Percentiles rank a stretch among this genome's conserved stretches.
Evolutionary conservation across 805 yeast species (phyloP).

Genomic region (Yarrowia sp.): DNA sequence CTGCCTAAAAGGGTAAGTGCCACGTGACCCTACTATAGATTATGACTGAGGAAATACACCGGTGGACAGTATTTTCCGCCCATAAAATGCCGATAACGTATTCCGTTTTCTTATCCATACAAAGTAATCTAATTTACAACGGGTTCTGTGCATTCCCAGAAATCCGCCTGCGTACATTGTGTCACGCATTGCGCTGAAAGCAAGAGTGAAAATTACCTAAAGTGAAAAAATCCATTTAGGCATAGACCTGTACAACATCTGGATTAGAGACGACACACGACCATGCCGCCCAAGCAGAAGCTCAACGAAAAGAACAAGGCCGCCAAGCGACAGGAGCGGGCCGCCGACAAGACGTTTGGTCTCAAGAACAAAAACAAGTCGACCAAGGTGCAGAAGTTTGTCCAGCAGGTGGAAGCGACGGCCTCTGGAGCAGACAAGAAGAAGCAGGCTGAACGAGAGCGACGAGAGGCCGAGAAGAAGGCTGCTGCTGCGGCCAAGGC

Average conservation of each 20-base stretch:
- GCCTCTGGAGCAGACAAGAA: slow-evolving; percentile 64
- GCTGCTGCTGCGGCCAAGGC: slow-evolving; percentile 88
- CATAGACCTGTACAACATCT: neutral
- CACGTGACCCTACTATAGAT: slow-evolving; percentile 13
- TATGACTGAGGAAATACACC: neutral
- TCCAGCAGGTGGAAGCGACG: slow-evolving; percentile 68
- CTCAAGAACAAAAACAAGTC: slow-evolving; percentile 95
- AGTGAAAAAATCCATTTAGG: slow-evolving; percentile 20
- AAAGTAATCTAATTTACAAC: too few species aligned
- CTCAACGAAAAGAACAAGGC: slow-evolving; percentile 62
- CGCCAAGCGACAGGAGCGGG: slow-evolving; percentile 63
- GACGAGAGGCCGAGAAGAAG: slow-evolving; percentile 78
- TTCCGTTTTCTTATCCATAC: too few species aligned
- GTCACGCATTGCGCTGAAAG: slow-evolving; percentile 26
- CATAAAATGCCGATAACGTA: too few species aligned
- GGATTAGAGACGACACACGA: neutral
- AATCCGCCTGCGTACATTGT: neutral
- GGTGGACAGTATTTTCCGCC: too few species aligned
- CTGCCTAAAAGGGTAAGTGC: neutral
- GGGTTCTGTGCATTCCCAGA: too few species aligned
- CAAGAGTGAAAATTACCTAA: slow-evolving; percentile 33
- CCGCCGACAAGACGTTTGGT: slow-evolving; percentile 92
- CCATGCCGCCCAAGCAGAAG: slow-evolving; percentile 60
- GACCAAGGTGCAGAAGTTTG: slow-evolving; percentile 79
- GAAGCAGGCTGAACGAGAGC: slow-evolving; percentile 75